Evolutionary conservation across 805 yeast genomes (phyloP).

Genomic region (Yarrowia porcina): DNA sequence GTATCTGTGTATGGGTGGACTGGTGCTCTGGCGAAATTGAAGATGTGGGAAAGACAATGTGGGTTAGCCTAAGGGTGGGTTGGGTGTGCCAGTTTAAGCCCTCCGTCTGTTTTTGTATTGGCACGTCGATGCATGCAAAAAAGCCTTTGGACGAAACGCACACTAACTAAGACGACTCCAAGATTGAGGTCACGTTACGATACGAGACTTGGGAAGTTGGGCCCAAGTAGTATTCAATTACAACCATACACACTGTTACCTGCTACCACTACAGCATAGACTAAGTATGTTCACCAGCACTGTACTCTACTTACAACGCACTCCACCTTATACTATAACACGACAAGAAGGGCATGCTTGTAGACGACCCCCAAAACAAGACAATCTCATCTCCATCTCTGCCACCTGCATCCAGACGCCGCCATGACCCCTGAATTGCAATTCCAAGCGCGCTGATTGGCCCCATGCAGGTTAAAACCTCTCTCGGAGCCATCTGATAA

Average conservation of each 20-base stretch:
- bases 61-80: background rate
- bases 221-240: too few relatives aligned
- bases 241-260: too few relatives aligned
- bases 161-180: background rate
- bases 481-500: slow-evolving; percentile 22
- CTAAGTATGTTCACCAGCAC: background rate
- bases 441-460: slow-evolving; percentile 8
- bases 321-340: too few relatives aligned
- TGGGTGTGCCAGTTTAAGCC: slow-evolving; percentile 17
- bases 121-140: slow-evolving; percentile 16
- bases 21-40: too few relatives aligned
- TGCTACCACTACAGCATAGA: too few relatives aligned
- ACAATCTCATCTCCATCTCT: background rate
- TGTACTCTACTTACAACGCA: too few relatives aligned
- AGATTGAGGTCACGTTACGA: background rate
- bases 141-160: background rate
- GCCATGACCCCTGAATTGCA: slow-evolving; percentile 10
- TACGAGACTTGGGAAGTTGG: too few relatives aligned
- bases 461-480: slow-evolving; percentile 19
- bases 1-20: background rate
- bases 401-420: background rate
- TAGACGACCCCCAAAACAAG: too few relatives aligned
- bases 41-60: too few relatives aligned
- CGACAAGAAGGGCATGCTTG: too few relatives aligned
- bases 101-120: slow-evolving; percentile 9